Base-by-base conservation (phyloP, 2,329 filamentous ascomycete genomes). In the Byssothecium circinans region DNA sequence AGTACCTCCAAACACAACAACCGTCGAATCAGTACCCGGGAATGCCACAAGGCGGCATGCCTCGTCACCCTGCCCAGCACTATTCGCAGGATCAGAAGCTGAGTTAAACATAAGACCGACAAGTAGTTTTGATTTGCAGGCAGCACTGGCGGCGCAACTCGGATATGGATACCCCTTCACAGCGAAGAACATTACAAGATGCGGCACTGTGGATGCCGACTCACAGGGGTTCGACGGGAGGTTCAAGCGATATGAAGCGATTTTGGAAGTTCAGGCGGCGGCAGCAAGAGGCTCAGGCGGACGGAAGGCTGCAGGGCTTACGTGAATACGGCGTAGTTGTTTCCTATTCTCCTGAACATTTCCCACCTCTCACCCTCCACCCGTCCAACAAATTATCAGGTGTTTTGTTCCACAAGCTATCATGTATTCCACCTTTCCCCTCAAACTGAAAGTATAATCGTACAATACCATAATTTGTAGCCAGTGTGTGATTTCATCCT, bases 1-100 rank as follows among this genome's bases (percentile, higher is more conserved):
- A 84, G 71, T 94, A 94, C 68, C 84, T 95, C 47, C 80, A 83
- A 62, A 81, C 83, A 69, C 86, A 82, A 66, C 71, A 73, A 47
- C 64, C 79, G 60, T 81, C 81, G 57, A 84, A 83, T 64, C 87
- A 86, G 64, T 91, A 91, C 64, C 84, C 83, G 34, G 75, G 74
- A 42, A 89, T 95, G 84, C 87, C 87, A 44, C 86, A 88, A 69
- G 80, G 82, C 55, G 84, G 88, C 61, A 89, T 94, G 81, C 86
- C 88, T 48, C 68, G 67, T 49, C 70, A 73, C 52, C 70, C 70
- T 27, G 67, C 67, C 43, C 87, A 90, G 64, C 89, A 89, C 75
- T 86, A 88, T 64, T 87, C 88, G 58, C 88, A 91, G 43, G 68
- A 72, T 47, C 68, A 71, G 56, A 71, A 71, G 58, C 64, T 71